Base-by-base conservation (phyloP, 352 stramenopile species). In the Globisporangium iwayamae region DNA sequence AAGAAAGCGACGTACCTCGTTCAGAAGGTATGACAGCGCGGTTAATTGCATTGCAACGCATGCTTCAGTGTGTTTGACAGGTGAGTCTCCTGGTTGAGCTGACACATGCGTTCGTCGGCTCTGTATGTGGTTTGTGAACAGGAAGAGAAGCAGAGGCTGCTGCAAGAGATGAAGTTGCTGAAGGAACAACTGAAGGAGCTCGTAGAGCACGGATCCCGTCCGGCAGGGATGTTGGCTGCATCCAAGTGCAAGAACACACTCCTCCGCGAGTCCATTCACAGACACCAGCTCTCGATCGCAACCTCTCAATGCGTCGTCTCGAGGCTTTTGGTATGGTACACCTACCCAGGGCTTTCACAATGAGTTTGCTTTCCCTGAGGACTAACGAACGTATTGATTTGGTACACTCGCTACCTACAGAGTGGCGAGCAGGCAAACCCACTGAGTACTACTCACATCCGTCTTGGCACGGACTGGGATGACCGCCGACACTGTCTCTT, bases 371-470 rank as follows among this genome's bases (percentile, higher is more conserved):
- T 28, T 28, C 25, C 2, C 25, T 28, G 25, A 28, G 25, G 25
- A 28, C 25, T 20, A 46, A 36, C 4, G 4, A 8, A 36, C 7
- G 32, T 36, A 5, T 8, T 36, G 32, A 5, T 36, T 36, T 9
- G 32, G 7, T 36, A 16, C 13, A 9, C 32, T 36, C 7, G 32
- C 9, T 36, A 2, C 25, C 25, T 28, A 36, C 32, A 36, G 32
- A 36, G 32, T 8, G 7, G 32, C 32, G 32, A 36, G 32, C 4
- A 36, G 4, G 32, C 32, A 36, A 36, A 36, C 32, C 32, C 32
- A 9, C 60, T 83, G 38, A 70, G 79, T 1, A 74, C 60, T n/a
- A 20, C 13, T 20, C 82, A 68, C 65, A 81, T 88, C 45, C 71
- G 75, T 61, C 55, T 88, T 8, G 70, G 63, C 8, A 69, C 51